Percentiles rank a stretch among this genome's conserved stretches.
These are phyloP conservation scores for Debaryomycetaceae sp. DNA, from an alignment of 1,139 yeast species.

Conservation along the genomic window DNA sequence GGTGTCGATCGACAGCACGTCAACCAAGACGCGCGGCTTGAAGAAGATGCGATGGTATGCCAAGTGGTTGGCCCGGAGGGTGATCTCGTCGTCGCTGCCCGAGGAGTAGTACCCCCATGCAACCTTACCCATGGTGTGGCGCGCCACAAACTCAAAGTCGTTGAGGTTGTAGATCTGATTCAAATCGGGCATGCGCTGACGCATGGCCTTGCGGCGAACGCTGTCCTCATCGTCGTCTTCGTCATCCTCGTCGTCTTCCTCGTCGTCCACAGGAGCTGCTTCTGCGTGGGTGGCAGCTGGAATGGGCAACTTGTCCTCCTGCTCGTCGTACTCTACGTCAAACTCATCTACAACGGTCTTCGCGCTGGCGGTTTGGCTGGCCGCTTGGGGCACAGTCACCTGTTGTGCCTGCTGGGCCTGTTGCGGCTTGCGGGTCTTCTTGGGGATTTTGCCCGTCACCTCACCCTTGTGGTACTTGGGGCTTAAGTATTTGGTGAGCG, in stretches of 20 bases:
- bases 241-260: constrained; percentile 28
- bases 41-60: constrained; percentile 85
- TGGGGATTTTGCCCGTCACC: constrained; percentile 19
- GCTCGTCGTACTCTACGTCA: constrained; percentile 47
- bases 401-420: constrained; percentile 7
- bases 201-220: constrained; percentile 20
- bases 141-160: constrained; percentile 84
- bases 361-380: background rate
- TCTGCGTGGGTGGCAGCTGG: constrained; percentile 5
- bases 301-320: constrained; percentile 30
- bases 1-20: constrained; percentile 46
- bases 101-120: constrained; percentile 94
- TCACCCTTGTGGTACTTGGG: constrained; percentile 30
- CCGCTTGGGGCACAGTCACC: constrained; percentile 1
- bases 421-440: constrained; percentile 9
- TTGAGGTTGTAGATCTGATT: constrained; percentile 62
- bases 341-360: constrained; percentile 33
- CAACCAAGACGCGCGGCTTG: constrained; percentile 75
- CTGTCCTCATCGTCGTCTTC: constrained; percentile 31
- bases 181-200: constrained; percentile 54
- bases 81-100: constrained; percentile 89
- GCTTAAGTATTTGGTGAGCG: constrained; percentile 46
- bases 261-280: constrained; percentile 18
- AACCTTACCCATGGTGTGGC: constrained; percentile 64
- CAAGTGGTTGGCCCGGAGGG: constrained; percentile 82